Evolutionary conservation across 179 eudicot genomes (phyloP).

Genomic region (Silene vulgaris): DNA sequence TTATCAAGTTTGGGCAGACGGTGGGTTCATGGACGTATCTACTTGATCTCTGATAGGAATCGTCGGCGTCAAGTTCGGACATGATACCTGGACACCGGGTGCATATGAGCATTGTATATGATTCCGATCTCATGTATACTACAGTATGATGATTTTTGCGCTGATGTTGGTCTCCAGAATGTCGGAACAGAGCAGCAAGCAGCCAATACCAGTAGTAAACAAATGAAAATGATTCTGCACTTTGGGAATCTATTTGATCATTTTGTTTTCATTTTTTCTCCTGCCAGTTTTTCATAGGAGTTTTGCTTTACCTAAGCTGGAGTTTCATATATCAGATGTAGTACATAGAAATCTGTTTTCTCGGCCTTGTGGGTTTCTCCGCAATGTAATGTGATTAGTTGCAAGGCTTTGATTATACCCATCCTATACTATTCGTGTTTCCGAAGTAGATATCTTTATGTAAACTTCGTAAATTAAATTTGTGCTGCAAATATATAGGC

Average conservation of each 20-base stretch:
- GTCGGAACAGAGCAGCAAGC: neutral
- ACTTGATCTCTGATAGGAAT: no score
- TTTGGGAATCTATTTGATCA: neutral
- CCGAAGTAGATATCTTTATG: no score
- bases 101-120: no score
- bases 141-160: conserved; percentile 13
- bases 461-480: no score
- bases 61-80: no score
- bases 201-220: neutral
- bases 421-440: no score
- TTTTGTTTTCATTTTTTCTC: neutral
- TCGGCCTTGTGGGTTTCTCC: neutral
- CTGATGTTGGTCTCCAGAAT: conserved; percentile 8
- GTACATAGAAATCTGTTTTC: neutral
- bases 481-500: no score
- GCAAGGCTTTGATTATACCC: neutral
- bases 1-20: conserved; percentile 47
- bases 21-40: conserved; percentile 90
- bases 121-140: conserved; percentile 23
- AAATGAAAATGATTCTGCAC: neutral
- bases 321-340: neutral
- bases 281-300: no score
- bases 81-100: no score
- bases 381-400: neutral
- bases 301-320: neutral